Evolutionary conservation across 805 yeast genomes (phyloP).

Genomic region (Ogataea philodendri): DNA sequence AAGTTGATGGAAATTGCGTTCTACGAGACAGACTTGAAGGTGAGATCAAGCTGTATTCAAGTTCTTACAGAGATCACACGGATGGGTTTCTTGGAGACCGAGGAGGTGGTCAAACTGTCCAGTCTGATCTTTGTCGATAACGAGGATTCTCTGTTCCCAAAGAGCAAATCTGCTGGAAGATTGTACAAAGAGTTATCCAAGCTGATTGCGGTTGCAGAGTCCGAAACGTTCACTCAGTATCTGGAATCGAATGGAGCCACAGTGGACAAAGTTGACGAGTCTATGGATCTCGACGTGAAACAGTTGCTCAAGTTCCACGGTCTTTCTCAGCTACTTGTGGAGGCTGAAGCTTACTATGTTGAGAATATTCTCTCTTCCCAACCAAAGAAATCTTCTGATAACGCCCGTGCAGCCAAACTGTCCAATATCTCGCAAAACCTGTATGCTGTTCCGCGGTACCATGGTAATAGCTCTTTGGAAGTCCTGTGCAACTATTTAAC

Average conservation of each 20-base stretch:
- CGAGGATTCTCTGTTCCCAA: constrained; percentile 27
- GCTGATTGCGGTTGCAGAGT: constrained; percentile 47
- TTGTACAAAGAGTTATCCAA: constrained; percentile 49
- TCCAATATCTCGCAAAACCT: constrained; percentile 34
- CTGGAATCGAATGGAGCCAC: constrained; percentile 36
- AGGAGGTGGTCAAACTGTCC: constrained; percentile 38
- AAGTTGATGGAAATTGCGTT: constrained; percentile 64
- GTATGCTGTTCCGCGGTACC: constrained; percentile 35
- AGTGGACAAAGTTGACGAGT: constrained; percentile 28
- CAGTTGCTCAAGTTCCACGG: constrained; percentile 30
- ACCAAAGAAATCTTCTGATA: constrained; percentile 11
- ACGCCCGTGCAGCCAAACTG: constrained; percentile 21
- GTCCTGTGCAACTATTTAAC: constrained; percentile 40
- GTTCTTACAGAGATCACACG: constrained; percentile 55
- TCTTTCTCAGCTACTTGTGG: constrained; percentile 30
- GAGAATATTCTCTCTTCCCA: constrained; percentile 18
- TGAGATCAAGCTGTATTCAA: constrained; percentile 49
- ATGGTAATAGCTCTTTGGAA: constrained; percentile 36
- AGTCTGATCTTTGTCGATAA: constrained; percentile 31
- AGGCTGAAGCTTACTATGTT: constrained; percentile 30
- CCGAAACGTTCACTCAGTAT: constrained; percentile 38
- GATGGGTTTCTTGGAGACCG: constrained; percentile 62
- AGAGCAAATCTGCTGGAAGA: constrained; percentile 27
- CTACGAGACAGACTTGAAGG: constrained; percentile 53
- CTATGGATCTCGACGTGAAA: constrained; percentile 29